Evolutionary conservation across 2,329 filamentous ascomycete genomes (phyloP), one percentile per base, ranked within the genome.

Genomic region (Alternaria angustiovoidea): DNA sequence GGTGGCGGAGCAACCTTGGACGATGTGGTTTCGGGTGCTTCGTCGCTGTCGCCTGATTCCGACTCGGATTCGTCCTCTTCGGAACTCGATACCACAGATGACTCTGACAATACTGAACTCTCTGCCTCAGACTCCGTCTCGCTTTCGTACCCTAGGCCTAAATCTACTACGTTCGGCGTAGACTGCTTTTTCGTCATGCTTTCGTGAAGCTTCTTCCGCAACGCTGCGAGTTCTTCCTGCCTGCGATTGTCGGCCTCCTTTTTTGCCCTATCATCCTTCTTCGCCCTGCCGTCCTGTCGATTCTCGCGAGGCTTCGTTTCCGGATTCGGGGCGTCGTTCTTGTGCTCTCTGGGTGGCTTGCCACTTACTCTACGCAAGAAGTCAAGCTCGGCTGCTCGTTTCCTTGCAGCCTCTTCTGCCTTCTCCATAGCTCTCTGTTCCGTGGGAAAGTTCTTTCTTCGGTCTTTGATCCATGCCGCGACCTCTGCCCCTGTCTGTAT

Each of bases 381-480:
- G 56, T 85, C 82, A 57, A 86, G 54, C 49, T 78, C 75, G 26
- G 58, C 59, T 41, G 54, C 64, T 22, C 74, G 69, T 55, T 66
- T 71, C 22, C 59, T 62, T 1, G 62, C 68, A 7, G 68, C 64
- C 56, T 75, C 84, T 58, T 84, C 83, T 64, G 87, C 86, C 78
- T 86, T 91, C 64, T 87, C 87, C 62, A 87, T 85, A 63, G 88
- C 82, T 56, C 91, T 88, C 60, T 87, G 87, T 75, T 88, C 87
- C 2, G 94, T 97, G 2, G 94, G 94, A 75, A 87, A 98, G 52
- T 90, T 89, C 66, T 88, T 90, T 74, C 86, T 90, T 60, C 94
- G 88, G 77, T 97, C 93, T 51, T 88, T 88, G 64, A 96, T 87
- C 88, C 93, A 98, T 7, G 88, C 87, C 24, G 88, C 86, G 56